A percentile compares a stretch with the other conserved stretches of the same genome.
Conservation (phyloP, 2,329 filamentous ascomycete species). For the Cordyceps cateniannulata region DNA sequence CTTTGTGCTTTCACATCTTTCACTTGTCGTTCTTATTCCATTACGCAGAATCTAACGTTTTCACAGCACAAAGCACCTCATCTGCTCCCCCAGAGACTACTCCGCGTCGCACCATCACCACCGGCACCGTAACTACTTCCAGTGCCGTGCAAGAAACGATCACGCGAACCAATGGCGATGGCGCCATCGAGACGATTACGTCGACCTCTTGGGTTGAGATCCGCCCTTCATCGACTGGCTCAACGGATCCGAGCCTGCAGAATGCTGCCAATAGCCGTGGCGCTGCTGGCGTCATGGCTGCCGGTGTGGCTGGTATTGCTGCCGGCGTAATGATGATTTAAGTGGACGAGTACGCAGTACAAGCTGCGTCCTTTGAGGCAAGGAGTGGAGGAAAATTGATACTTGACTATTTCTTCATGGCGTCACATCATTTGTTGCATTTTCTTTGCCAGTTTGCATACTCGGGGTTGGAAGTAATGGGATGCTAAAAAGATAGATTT, state of each 20-base stretch:
- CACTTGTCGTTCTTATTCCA: background rate
- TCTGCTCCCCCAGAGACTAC: constrained; percentile 16
- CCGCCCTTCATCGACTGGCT: constrained; percentile 28
- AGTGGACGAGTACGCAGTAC: background rate
- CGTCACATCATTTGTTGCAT: background rate
- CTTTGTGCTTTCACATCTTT: too few species aligned
- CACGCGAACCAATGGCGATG: constrained; percentile 41
- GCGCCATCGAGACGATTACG: constrained; percentile 39
- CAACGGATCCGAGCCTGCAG: constrained; percentile 29
- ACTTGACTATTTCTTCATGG: background rate
- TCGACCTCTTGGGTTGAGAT: constrained; percentile 44
- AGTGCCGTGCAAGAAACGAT: constrained; percentile 32
- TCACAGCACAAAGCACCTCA: constrained; percentile 2
- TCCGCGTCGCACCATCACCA: constrained; percentile 26
- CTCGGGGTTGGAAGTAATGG: background rate
- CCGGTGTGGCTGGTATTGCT: constrained; percentile 19
- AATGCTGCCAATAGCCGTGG: constrained; percentile 23
- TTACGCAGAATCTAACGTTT: background rate
- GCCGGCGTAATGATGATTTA: constrained; percentile 23
- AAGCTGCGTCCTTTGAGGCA: too few species aligned
- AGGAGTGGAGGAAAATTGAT: background rate
- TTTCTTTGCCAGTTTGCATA: background rate
- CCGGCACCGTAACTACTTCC: constrained; percentile 28
- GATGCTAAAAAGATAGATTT: constrained; percentile 6
- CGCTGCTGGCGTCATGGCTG: background rate